phyloP scores from a whole-genome alignment of 2,329 filamentous ascomycete genomes.

The Cryphonectria japonica region DNA sequence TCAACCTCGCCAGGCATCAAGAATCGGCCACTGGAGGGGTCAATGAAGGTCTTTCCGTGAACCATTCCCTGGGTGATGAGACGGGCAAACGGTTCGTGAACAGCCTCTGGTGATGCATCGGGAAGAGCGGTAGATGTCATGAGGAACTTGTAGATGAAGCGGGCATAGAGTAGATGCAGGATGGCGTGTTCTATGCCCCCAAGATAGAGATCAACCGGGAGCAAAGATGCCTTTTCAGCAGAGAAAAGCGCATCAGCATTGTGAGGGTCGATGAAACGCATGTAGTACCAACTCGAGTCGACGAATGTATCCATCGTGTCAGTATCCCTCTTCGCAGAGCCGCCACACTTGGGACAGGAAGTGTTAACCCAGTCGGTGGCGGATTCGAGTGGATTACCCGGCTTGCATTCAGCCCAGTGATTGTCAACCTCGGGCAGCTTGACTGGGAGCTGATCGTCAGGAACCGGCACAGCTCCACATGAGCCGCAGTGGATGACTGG shows the following conservation, averaged over 20 bases:
- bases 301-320: conserved; percentile 98
- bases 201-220: conserved; percentile 87
- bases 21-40: conserved; percentile 76
- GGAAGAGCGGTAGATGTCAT: conserved; percentile 58
- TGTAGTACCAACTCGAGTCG: conserved; percentile 92
- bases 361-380: conserved; percentile 76
- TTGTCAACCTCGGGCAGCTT: conserved; percentile 69
- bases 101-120: conserved; percentile 38
- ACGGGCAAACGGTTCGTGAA: conserved; percentile 77
- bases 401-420: conserved; percentile 69
- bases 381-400: conserved; percentile 76
- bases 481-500: conserved; percentile 80
- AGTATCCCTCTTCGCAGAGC: conserved; percentile 77
- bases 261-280: conserved; percentile 74
- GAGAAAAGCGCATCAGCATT: conserved; percentile 67
- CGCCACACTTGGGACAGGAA: conserved; percentile 72
- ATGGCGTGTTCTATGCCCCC: conserved; percentile 92
- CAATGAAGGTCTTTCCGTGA: conserved; percentile 80
- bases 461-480: conserved; percentile 81
- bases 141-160: conserved; percentile 89
- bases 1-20: conserved; percentile 77
- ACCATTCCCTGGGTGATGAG: conserved; percentile 93
- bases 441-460: conserved; percentile 76
- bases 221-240: conserved; percentile 55
- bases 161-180: conserved; percentile 83